phyloP scores from a whole-genome alignment of 2,329 filamentous ascomycete species.

The Hypoxylon sp. region DNA sequence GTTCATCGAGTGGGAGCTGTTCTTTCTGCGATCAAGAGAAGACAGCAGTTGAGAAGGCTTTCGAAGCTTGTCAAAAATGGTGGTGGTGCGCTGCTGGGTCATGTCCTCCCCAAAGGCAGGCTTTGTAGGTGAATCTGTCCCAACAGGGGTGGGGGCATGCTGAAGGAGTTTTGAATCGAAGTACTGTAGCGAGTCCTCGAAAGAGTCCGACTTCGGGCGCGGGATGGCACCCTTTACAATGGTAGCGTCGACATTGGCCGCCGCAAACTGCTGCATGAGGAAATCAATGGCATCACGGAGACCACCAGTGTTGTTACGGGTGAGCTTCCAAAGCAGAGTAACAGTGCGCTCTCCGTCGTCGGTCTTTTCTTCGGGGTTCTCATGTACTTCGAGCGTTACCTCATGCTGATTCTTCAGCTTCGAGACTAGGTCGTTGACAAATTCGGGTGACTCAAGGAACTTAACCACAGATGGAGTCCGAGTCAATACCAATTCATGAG shows the following conservation, averaged over 20 bases:
- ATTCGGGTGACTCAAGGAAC: constrained; percentile 86
- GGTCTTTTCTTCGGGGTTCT: constrained; percentile 71
- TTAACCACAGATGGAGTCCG: constrained; percentile 81
- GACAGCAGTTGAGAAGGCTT: constrained; percentile 87
- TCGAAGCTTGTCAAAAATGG: constrained; percentile 90
- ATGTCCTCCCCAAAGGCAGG: constrained; percentile 86
- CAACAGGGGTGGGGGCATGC: constrained; percentile 84
- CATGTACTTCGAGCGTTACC: constrained; percentile 84
- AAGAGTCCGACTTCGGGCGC: constrained; percentile 98
- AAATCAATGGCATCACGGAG: constrained; percentile 97
- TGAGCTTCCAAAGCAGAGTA: constrained; percentile 84
- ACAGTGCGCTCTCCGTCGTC: constrained; percentile 71
- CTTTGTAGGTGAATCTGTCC: constrained; percentile 90
- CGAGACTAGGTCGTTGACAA: constrained; percentile 81
- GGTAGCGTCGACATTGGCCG: constrained; percentile 87
- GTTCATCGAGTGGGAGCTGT: constrained; percentile 86
- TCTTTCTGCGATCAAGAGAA: constrained; percentile 96
- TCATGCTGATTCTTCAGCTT: constrained; percentile 94
- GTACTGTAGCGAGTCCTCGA: constrained; percentile 95
- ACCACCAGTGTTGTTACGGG: constrained; percentile 95
- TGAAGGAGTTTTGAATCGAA: constrained; percentile 98
- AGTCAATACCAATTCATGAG: constrained; percentile 89
- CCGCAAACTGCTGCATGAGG: constrained; percentile 86
- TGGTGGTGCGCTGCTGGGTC: constrained; percentile 81
- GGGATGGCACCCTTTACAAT: constrained; percentile 95